These are phyloP conservation scores for Botrytis squamosa DNA, from an alignment of 2,329 filamentous ascomycete species.

Conservation along the genomic window DNA sequence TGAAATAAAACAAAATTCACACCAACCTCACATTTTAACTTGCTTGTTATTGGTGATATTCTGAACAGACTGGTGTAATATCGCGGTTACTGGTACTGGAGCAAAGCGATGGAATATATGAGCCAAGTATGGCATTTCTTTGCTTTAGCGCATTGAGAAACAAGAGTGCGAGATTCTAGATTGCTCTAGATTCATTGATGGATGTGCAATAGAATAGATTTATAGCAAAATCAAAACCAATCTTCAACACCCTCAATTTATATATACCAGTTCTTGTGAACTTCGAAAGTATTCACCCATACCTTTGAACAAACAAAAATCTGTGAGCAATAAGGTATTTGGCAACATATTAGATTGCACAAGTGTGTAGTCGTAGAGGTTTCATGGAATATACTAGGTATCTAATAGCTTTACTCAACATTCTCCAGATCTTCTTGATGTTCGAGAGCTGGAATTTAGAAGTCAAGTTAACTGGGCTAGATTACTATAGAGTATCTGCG, in stretches of 20 bases:
- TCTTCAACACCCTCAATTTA: not conserved
- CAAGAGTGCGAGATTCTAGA: not conserved
- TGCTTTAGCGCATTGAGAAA: not conserved
- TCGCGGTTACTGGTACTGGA: not conserved
- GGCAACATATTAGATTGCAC: not conserved
- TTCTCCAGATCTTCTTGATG: not conserved
- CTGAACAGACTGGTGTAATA: not conserved
- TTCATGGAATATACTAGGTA: not conserved
- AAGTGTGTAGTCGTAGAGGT: not conserved
- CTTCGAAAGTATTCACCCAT: not conserved
- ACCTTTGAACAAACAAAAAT: not conserved
- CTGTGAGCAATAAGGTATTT: not conserved
- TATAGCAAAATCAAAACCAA: not conserved
- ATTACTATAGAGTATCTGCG: too few relatives aligned
- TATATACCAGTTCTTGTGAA: not conserved
- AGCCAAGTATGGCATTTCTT: not conserved
- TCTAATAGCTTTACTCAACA: too few relatives aligned
- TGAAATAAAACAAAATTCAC: slow-evolving; percentile 10
- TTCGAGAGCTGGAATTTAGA: not conserved
- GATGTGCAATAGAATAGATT: not conserved
- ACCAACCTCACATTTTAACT: not conserved
- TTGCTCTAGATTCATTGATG: not conserved
- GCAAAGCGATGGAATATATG: not conserved
- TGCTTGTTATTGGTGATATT: not conserved
- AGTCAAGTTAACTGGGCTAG: not conserved